Base-by-base conservation (phyloP, 2,329 filamentous ascomycete species). In the Amesomyces nigricolor region DNA sequence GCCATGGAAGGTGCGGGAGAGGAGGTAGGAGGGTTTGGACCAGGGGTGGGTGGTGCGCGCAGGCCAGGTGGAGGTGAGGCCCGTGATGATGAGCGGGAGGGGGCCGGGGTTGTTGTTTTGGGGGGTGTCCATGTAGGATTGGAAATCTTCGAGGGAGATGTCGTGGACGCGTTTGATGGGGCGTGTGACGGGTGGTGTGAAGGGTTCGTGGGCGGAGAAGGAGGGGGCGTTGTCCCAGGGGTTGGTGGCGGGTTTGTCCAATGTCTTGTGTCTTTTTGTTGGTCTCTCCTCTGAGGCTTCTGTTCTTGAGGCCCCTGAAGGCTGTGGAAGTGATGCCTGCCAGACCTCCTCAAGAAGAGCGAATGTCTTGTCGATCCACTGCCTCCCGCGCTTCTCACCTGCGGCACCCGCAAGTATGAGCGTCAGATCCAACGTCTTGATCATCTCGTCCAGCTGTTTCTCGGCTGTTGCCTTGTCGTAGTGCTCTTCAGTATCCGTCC, bases 401-500 rank as follows among this genome's bases (percentile, higher is more conserved):
- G 81, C 81, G 0, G 80, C 86, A 1, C 87, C 88, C 0, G 88
- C 82, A 52, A 91, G 79, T 45, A 95, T 89, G 44, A 95, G 71
- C 0, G 87, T 85, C 68, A 85, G 83, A 64, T 96, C 91, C 2
- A 97, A 76, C 1, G 78, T 72, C 51, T 78, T 77, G 35, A 95
- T 79, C 2, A 87, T 74, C 1, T 75, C 68, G 35, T 81, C 76
- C 4, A 91, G 66, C 70, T 35, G 63, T 60, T 7, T 62, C 47
- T 39, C 62, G 5, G 17, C 39, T 11, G 38, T 38, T n/a, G n/a
- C 10, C 3, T 8, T 47, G 44, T 39, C 32, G 11, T 49, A 0
- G 5, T 39, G 16, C 11, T 8, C 35, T 13, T 3, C 22, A 3
- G 11, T 16, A n/a, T 10, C 32, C 5, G 13, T 4, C n/a, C 17